Evolutionary conservation across 2,329 filamentous ascomycete genomes (phyloP), one percentile per base, ranked within the genome.

Genomic region (Microsporum ferrugineum): DNA sequence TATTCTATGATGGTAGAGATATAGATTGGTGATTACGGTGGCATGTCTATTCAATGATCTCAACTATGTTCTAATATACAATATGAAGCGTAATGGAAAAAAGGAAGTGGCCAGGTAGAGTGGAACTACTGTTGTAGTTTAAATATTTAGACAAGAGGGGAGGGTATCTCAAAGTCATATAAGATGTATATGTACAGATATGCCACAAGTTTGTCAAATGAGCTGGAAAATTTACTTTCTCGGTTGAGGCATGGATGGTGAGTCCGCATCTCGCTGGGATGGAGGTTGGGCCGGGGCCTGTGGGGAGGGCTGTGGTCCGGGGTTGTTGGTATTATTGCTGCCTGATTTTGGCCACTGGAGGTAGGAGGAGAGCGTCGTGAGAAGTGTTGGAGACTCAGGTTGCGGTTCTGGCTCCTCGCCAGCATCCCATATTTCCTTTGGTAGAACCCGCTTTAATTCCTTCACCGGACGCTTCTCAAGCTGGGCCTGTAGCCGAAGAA

Each of bases 401-500:
- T 69, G 64, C 14, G 64, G 65, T 36, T 69, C 67, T 23, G 72
- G 67, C 7, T 71, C 67, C 33, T 70, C 66, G 53, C 69, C 66
- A 7, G 67, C 65, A 58, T 76, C 72, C 68, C 73, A 76, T 0
- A 77, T 69, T 49, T 75, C 71, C 10, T 67, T 68, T n/a, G 76
- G 73, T 7, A 78, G 66, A 36, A 78, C 74, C 6, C 71, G 68
- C 43, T 67, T 63, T n/a, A 64, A 60, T 0, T 67, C 61, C 56
- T 73, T 72, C 7, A 66, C 59, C 2, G 69, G 57, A 14, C 60
- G 57, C 56, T 47, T 70, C 67, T 69, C 72, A 49, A 72, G 69
- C 64, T 75, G 75, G 8, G 71, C 71, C 61, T 73, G 73, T 39
- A 77, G 67, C 17, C 70, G 68, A 7, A 79, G 61, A 23, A 79